Evolutionary conservation across 768 basidiomycete species (phyloP), one percentile per base, ranked within the genome.

Genomic region (Collybiopsis luxurians): DNA sequence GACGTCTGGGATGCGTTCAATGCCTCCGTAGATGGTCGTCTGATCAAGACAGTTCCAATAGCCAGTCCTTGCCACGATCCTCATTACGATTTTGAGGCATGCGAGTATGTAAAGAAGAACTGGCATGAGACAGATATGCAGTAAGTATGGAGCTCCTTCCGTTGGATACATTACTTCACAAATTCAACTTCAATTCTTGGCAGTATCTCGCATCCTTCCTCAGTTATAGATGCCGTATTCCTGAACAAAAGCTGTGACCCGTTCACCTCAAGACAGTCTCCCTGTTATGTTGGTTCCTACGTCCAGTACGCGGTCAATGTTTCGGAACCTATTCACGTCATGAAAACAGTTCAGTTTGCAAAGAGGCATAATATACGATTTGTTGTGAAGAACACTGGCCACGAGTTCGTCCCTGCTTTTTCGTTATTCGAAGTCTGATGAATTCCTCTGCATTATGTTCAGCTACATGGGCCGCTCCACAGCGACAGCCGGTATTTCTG

Each of bases 231-330:
- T 11, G 58, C 64, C 1, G 46, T 62, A 21, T 63, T 61, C 31
- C 31, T 58, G 3, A 65, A 65, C 34, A 55, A 60, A 47, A 65
- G 63, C 34, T 65, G 64, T 45, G 63, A 65, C 48, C 64, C 62
- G 1, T 65, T 65, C 38, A 59, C 59, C 1, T 11, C 30, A 1
- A 55, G 57, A 21, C 44, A 60, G 0, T 44, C 31, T 5, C 59
- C 42, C 1, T 65, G 64, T 44, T 28, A 55, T 9, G 51, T 57
- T 24, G 64, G 64, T 3, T 55, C 61, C 6, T 63, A 65, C 36
- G 60, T 61, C 12, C 55, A 63, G 42, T 65, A 63, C 56, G 49
- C 63, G 3, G 57, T 62, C 31, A 60, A 58, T 19, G 45, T 55
- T 6, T 55, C 54, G 4, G 43, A 42, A 9, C 45, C 54, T 15